phyloP scores from a whole-genome alignment of 768 basidiomycete genomes.

The Russula sp. region DNA sequence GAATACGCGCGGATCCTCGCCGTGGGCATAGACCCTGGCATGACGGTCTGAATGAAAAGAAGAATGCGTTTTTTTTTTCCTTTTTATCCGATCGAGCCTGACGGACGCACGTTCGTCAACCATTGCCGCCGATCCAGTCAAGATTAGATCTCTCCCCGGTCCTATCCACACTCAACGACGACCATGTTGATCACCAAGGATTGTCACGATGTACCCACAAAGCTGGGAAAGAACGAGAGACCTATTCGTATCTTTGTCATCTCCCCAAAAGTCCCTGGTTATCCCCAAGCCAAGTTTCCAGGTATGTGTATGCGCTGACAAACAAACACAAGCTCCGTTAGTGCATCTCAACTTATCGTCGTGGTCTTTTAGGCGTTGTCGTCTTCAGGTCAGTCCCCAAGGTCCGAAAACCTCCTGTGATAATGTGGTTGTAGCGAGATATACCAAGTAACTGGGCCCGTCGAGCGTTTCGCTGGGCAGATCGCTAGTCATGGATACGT shows the following conservation, averaged over 20 bases:
- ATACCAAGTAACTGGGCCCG: constrained; percentile 94
- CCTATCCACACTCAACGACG: neutral
- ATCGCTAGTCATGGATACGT: constrained; percentile 85
- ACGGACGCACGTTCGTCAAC: constrained; percentile 26
- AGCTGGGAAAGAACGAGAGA: constrained; percentile 50
- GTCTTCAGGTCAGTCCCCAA: constrained; percentile 60
- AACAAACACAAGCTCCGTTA: neutral
- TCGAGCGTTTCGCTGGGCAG: constrained; percentile 86
- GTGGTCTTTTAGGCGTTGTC: constrained; percentile 54
- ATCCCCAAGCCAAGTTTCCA: constrained; percentile 89
- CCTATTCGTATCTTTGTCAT: constrained; percentile 81
- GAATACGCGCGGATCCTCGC: constrained; percentile 51
- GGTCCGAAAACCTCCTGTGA: neutral
- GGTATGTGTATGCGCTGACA: constrained; percentile 36
- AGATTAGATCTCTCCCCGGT: neutral
- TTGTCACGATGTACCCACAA: constrained; percentile 69
- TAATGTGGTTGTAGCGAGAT: constrained; percentile 59
- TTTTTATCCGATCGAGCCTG: no score
- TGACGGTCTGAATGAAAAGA: constrained; percentile 2
- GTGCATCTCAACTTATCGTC: neutral
- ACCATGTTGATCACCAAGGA: constrained; percentile 80
- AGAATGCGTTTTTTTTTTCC: neutral
- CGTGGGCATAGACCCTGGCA: constrained; percentile 14
- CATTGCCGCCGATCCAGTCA: constrained; percentile 5
- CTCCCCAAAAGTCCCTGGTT: constrained; percentile 69